These are phyloP conservation scores for Barnettozyma vustinii DNA, from an alignment of 805 yeast genomes.

Conservation along the genomic window DNA sequence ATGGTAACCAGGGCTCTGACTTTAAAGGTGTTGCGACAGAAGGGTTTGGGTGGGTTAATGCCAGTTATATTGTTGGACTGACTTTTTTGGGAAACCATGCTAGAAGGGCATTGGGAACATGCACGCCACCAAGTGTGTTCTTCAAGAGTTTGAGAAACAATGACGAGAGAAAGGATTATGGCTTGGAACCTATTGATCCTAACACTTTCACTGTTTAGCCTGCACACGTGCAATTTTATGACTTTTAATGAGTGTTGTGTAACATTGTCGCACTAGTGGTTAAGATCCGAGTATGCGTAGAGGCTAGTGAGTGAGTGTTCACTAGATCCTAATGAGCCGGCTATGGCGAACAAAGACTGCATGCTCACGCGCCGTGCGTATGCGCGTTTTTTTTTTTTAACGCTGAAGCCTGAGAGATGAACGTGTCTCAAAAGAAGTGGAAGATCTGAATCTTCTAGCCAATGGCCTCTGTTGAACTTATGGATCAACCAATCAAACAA, in stretches of 20 bases:
- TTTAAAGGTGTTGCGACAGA: conserved; percentile 91
- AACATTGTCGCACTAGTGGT: too few relatives aligned
- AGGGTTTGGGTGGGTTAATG: conserved; percentile 98
- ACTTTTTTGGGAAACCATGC: conserved; percentile 61
- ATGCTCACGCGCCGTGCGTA: too few relatives aligned
- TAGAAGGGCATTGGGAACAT: conserved; percentile 70
- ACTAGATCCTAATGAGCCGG: too few relatives aligned
- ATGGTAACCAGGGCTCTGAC: conserved; percentile 93
- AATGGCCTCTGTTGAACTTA: too few relatives aligned
- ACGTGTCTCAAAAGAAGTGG: too few relatives aligned
- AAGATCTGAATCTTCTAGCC: too few relatives aligned
- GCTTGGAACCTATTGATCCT: conserved; percentile 11
- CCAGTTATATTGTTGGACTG: conserved; percentile 73
- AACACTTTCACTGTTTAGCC: conserved; percentile 6
- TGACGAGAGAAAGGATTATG: conserved; percentile 21
- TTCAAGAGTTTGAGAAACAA: conserved; percentile 20
- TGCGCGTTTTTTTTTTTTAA: too few relatives aligned
- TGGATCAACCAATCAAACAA: too few relatives aligned
- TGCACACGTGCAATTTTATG: not conserved
- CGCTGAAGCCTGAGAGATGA: too few relatives aligned
- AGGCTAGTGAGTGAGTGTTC: too few relatives aligned
- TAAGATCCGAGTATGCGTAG: too few relatives aligned
- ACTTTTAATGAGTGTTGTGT: not conserved
- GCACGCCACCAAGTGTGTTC: conserved; percentile 25
- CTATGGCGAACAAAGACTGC: too few relatives aligned